A percentile compares a stretch with the other conserved stretches of the same genome.
Conservation (phyloP, 179 eudicot genomes). For the Corrigiola litoralis region DNA sequence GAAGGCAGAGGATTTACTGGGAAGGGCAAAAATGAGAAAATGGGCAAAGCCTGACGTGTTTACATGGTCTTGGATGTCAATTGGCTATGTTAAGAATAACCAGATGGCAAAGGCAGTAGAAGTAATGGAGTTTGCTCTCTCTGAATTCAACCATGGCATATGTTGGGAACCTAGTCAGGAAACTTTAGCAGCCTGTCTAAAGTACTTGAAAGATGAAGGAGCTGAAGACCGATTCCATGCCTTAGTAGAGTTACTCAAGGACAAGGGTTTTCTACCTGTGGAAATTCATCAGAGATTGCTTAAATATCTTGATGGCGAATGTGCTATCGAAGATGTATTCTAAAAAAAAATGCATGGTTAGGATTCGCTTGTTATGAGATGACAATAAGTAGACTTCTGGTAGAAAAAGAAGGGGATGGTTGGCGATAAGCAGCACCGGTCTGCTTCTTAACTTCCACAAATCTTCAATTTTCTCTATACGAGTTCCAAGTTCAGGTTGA, state of each 20-base stretch:
- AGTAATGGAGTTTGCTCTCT: slow-evolving; percentile 14
- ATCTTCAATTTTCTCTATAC: too few species aligned
- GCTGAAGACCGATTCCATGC: slow-evolving; percentile 24
- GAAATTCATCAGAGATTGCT: not conserved
- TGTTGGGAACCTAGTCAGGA: slow-evolving; percentile 24
- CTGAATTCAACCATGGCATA: not conserved
- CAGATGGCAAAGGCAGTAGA: slow-evolving; percentile 28
- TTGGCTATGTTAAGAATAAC: slow-evolving; percentile 15
- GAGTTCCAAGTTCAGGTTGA: too few species aligned
- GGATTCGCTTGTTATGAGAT: too few species aligned
- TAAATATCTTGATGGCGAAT: slow-evolving; percentile 10
- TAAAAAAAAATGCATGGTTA: not conserved
- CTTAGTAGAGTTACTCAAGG: slow-evolving; percentile 19
- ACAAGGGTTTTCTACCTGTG: slow-evolving; percentile 12
- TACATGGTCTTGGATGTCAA: slow-evolving; percentile 24
- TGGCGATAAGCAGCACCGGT: too few species aligned
- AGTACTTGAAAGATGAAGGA: slow-evolving; percentile 38
- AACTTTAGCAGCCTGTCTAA: slow-evolving; percentile 36
- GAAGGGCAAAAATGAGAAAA: slow-evolving; percentile 1
- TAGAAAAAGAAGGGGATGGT: too few species aligned
- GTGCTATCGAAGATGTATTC: slow-evolving; percentile 17
- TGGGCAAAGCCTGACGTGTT: slow-evolving; percentile 16
- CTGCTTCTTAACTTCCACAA: too few species aligned
- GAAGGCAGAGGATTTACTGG: slow-evolving; percentile 27
- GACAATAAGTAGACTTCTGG: too few species aligned